phyloP scores from a whole-genome alignment of 1,284 basidiomycete genomes.

The Apiotrichum montevideense region DNA sequence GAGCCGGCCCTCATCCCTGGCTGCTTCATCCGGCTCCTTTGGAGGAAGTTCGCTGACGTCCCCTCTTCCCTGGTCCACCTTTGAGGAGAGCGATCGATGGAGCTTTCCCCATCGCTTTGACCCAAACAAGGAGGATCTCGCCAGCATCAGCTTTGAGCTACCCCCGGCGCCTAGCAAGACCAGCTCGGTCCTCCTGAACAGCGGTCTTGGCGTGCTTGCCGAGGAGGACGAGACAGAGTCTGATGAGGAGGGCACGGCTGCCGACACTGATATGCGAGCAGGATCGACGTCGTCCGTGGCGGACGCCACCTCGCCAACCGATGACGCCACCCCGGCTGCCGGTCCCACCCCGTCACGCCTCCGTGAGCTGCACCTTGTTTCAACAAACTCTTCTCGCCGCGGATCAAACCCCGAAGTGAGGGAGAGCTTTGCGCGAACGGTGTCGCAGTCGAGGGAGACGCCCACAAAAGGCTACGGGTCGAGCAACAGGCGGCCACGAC shows the following conservation, averaged over 20 bases:
- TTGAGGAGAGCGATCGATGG: conserved; percentile 16
- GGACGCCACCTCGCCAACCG: conserved; percentile 2
- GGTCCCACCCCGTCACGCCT: conserved; percentile 30
- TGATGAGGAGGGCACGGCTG: conserved; percentile 17
- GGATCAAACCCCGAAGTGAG: conserved; percentile 18
- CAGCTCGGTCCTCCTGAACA: conserved; percentile 17
- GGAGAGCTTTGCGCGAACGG: conserved; percentile 4
- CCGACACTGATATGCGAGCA: conserved; percentile 3
- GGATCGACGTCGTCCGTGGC: conserved; percentile 4
- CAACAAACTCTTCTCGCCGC: conserved; percentile 21
- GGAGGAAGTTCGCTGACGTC: conserved; percentile 14
- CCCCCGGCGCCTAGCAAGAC: conserved; percentile 7
- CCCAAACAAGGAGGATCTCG: conserved; percentile 24
- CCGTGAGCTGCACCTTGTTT: conserved; percentile 33
- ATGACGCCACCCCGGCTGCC: conserved; percentile 3
- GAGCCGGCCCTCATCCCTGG: conserved; percentile 28
- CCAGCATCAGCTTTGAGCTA: conserved; percentile 24
- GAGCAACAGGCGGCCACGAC: conserved; percentile 33
- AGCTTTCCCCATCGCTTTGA: conserved; percentile 18
- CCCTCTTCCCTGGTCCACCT: conserved; percentile 23
- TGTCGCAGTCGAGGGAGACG: conserved; percentile 8
- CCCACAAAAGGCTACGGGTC: conserved; percentile 30
- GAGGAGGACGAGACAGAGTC: conserved; percentile 43
- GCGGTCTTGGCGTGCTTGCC: conserved; percentile 23
- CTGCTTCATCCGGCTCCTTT: conserved; percentile 16